These are phyloP conservation scores for Colletotrichum zoysiae DNA, from an alignment of 2,329 filamentous ascomycete species.

Conservation along the genomic window DNA sequence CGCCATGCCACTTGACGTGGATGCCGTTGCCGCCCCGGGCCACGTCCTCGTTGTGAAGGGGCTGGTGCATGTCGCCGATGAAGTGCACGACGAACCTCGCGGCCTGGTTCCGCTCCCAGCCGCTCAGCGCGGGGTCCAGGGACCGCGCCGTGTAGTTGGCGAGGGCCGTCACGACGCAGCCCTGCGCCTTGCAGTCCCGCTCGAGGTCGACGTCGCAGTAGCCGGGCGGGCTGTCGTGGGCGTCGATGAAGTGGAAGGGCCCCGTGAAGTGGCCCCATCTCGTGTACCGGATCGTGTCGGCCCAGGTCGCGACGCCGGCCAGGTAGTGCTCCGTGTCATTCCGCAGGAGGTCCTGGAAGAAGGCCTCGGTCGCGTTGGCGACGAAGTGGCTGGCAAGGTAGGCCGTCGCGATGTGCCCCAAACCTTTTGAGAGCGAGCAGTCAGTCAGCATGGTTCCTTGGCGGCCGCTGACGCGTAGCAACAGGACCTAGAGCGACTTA, in stretches of 20 bases:
- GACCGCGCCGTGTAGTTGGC: slow-evolving; percentile 71
- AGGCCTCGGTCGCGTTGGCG: slow-evolving; percentile 64
- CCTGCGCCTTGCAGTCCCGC: slow-evolving; percentile 71
- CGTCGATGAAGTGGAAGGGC: slow-evolving; percentile 78
- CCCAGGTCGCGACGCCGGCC: slow-evolving; percentile 75
- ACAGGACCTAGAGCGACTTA: slow-evolving; percentile 45
- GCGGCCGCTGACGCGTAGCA: background rate
- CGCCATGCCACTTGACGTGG: slow-evolving; percentile 70
- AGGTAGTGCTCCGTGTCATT: slow-evolving; percentile 69
- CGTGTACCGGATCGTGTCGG: slow-evolving; percentile 75
- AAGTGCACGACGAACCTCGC: slow-evolving; percentile 78
- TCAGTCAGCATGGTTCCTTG: slow-evolving; percentile 38
- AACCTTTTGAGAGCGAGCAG: slow-evolving; percentile 53
- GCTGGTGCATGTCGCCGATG: slow-evolving; percentile 77
- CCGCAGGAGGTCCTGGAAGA: slow-evolving; percentile 69
- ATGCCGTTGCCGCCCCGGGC: slow-evolving; percentile 77
- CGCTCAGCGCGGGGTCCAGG: slow-evolving; percentile 59
- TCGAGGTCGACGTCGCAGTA: slow-evolving; percentile 69
- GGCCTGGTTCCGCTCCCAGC: slow-evolving; percentile 66
- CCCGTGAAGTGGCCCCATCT: slow-evolving; percentile 72
- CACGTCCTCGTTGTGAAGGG: slow-evolving; percentile 74
- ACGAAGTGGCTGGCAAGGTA: slow-evolving; percentile 74
- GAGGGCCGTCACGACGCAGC: slow-evolving; percentile 73
- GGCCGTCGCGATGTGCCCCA: slow-evolving; percentile 75
- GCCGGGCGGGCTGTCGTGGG: slow-evolving; percentile 70